These are phyloP conservation scores for Scedosporium apiospermum DNA, from an alignment of 2,329 filamentous ascomycete species.

Conservation along the genomic window DNA sequence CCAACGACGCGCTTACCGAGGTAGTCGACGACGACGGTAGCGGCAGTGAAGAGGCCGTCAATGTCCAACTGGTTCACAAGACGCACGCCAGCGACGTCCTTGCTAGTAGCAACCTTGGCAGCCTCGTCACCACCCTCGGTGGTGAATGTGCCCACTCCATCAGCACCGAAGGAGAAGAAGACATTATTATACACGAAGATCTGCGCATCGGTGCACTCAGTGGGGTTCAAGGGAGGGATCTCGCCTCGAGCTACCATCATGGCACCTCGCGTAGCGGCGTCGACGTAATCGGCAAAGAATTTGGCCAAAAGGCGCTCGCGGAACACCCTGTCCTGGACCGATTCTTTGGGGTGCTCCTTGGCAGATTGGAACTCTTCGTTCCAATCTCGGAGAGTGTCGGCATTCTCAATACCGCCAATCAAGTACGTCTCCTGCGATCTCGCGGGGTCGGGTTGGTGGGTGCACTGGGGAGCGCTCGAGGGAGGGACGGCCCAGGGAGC, in stretches of 20 bases:
- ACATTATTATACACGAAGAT: constrained; percentile 99
- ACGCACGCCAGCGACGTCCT: constrained; percentile 90
- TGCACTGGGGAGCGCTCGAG: constrained; percentile 50
- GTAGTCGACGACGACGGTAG: constrained; percentile 94
- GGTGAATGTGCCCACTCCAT: constrained; percentile 94
- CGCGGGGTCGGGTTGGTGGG: constrained; percentile 75
- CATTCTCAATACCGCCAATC: constrained; percentile 83
- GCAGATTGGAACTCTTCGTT: constrained; percentile 99
- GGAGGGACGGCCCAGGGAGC: constrained; percentile 84
- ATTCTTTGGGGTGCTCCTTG: constrained; percentile 85
- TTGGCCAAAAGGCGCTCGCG: constrained; percentile 89
- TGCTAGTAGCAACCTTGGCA: constrained; percentile 88
- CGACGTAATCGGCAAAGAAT: constrained; percentile 94
- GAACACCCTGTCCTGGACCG: constrained; percentile 92
- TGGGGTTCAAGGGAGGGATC: constrained; percentile 88
- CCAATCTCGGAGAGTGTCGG: constrained; percentile 92
- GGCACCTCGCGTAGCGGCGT: constrained; percentile 85
- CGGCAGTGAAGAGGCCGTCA: constrained; percentile 85
- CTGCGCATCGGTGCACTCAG: constrained; percentile 83
- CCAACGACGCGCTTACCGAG: constrained; percentile 94
- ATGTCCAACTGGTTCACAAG: constrained; percentile 97
- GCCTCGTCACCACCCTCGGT: constrained; percentile 95
- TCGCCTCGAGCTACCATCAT: constrained; percentile 89
- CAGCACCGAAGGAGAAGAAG: constrained; percentile 97
- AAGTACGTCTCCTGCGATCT: constrained; percentile 89